phyloP scores from a whole-genome alignment of 495 filamentous ascomycete species.

The Aspergillus baeticus region DNA sequence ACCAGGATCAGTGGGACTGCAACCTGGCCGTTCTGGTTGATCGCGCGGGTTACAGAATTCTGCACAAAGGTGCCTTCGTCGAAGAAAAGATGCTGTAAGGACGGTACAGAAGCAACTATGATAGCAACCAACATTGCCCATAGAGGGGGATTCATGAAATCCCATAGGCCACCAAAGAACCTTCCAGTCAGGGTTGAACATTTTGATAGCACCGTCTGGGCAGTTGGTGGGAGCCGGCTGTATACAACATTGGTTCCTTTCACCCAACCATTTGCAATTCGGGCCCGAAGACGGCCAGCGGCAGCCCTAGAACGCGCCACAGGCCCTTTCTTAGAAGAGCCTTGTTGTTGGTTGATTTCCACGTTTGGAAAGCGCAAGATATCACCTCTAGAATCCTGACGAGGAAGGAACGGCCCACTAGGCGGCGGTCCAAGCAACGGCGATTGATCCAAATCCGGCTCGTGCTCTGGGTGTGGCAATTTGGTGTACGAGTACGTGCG shows the following conservation, averaged over 20 bases:
- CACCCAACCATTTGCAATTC: conserved; percentile 21
- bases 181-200: conserved; percentile 39
- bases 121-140: conserved; percentile 95
- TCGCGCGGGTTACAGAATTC: conserved; percentile 88
- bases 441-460: conserved; percentile 24
- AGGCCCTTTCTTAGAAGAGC: conserved; percentile 19
- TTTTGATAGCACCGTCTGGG: conserved; percentile 53
- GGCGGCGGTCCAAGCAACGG: conserved; percentile 35
- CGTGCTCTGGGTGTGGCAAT: conserved; percentile 23
- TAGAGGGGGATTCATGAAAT: conserved; percentile 97
- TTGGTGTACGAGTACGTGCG: conserved; percentile 39
- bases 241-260: conserved; percentile 30
- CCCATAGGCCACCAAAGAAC: conserved; percentile 69
- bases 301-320: conserved; percentile 26
- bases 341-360: conserved; percentile 28
- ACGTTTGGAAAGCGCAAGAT: conserved; percentile 46
- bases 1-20: conserved; percentile 95
- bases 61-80: conserved; percentile 83
- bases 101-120: conserved; percentile 85
- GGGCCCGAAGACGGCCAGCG: conserved; percentile 17
- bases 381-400: conserved; percentile 36
- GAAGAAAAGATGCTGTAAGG: conserved; percentile 83
- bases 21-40: conserved; percentile 81
- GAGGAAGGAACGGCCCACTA: conserved; percentile 40
- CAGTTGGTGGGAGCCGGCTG: conserved; percentile 52